phyloP scores from a whole-genome alignment of 2,329 filamentous ascomycete species.

The Aurifilum marmelostoma region DNA sequence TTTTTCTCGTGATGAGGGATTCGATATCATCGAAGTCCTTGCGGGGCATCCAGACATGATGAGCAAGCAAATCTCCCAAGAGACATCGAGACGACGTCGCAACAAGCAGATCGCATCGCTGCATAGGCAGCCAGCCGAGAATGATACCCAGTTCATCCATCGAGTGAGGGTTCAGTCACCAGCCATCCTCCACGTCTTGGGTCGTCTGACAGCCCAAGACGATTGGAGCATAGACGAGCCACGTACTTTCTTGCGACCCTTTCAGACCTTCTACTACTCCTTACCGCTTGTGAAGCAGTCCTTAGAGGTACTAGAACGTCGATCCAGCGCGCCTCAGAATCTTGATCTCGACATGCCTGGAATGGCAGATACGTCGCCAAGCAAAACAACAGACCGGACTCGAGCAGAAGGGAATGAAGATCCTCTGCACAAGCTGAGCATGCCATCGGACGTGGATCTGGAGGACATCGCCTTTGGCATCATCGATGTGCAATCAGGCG shows the following conservation, averaged over 20 bases:
- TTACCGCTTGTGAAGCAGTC: background rate
- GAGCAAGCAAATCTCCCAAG: background rate
- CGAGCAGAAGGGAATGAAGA: background rate
- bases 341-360: background rate
- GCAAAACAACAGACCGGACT: background rate
- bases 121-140: background rate
- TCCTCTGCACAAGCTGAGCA: background rate
- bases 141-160: background rate
- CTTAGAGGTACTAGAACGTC: background rate
- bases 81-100: background rate
- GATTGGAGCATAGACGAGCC: background rate
- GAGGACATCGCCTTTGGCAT: background rate
- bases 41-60: background rate
- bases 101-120: background rate
- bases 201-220: background rate
- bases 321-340: background rate
- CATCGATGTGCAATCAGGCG: background rate
- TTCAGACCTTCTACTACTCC: background rate
- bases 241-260: background rate
- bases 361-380: background rate
- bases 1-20: background rate
- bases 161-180: background rate
- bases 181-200: background rate
- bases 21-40: background rate
- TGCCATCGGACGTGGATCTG: background rate